phyloP scores from a whole-genome alignment of 805 yeast species.

The Teunomyces funiuensis region DNA sequence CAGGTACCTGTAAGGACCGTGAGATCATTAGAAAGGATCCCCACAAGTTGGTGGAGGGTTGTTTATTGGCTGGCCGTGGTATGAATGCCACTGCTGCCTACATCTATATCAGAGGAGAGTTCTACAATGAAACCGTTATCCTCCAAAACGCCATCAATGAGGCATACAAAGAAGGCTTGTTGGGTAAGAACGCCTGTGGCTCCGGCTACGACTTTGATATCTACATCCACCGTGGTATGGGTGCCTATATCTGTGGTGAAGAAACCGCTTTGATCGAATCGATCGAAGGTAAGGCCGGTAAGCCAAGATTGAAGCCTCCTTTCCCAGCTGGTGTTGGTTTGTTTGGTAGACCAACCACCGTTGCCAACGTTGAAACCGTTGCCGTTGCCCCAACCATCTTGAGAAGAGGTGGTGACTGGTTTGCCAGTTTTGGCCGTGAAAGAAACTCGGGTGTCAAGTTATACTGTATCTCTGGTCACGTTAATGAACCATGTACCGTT shows the following conservation, averaged over 20 bases:
- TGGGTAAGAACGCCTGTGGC: constrained; percentile 86
- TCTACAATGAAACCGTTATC: constrained; percentile 73
- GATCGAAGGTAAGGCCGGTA: constrained; percentile 89
- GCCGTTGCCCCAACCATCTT: constrained; percentile 87
- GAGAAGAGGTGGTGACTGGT: constrained; percentile 90
- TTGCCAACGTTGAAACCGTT: constrained; percentile 88
- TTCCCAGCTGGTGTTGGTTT: constrained; percentile 94
- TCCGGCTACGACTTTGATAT: constrained; percentile 83
- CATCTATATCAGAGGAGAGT: constrained; percentile 88
- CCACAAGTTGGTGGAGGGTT: constrained; percentile 89
- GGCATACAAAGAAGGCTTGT: constrained; percentile 75
- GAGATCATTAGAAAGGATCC: constrained; percentile 91
- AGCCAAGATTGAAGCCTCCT: constrained; percentile 91
- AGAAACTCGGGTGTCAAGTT: constrained; percentile 82
- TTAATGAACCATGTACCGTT: constrained; percentile 88
- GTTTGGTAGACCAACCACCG: constrained; percentile 89
- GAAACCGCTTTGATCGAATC: constrained; percentile 89
- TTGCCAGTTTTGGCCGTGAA: constrained; percentile 79
- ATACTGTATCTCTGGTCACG: constrained; percentile 86
- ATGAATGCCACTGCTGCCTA: constrained; percentile 94
- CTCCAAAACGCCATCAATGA: constrained; percentile 84
- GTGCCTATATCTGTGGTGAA: constrained; percentile 91
- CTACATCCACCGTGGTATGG: constrained; percentile 88
- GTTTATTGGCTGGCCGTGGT: constrained; percentile 83
- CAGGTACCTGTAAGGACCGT: constrained; percentile 91